Conservation (phyloP, 2,329 filamentous ascomycete genomes). For the Neofusicoccum umdonicola region DNA sequence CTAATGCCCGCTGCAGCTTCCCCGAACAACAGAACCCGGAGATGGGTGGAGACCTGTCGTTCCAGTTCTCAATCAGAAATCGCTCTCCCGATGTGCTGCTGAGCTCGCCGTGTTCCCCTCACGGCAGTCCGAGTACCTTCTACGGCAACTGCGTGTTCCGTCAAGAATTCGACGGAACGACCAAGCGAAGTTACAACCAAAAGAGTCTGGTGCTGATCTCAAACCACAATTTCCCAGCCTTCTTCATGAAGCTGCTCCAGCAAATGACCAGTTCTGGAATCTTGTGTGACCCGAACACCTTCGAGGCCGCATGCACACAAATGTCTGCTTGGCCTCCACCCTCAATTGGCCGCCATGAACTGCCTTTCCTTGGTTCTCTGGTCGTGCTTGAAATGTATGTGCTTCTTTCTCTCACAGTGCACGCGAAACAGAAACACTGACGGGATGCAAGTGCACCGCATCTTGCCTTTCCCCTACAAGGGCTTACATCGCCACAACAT, state of each 20-base stretch:
- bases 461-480: slow-evolving; percentile 40
- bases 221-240: slow-evolving; percentile 39
- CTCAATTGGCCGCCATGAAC: slow-evolving; percentile 35
- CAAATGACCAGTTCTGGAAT: slow-evolving; percentile 36
- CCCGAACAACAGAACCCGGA: slow-evolving; percentile 44
- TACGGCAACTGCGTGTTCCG: slow-evolving; percentile 41
- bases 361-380: slow-evolving; percentile 40
- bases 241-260: slow-evolving; percentile 35
- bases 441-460: slow-evolving; percentile 32
- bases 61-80: slow-evolving; percentile 42
- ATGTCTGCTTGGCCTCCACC: slow-evolving; percentile 38
- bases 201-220: slow-evolving; percentile 41
- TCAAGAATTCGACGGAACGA: slow-evolving; percentile 40
- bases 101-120: slow-evolving; percentile 36
- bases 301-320: slow-evolving; percentile 38
- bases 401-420: not conserved
- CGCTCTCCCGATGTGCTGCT: slow-evolving; percentile 57
- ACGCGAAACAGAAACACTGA: not conserved
- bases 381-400: slow-evolving; percentile 37
- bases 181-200: slow-evolving; percentile 45
- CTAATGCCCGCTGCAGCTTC: slow-evolving; percentile 29
- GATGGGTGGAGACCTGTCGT: slow-evolving; percentile 37
- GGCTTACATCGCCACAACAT: slow-evolving; percentile 27
- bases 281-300: slow-evolving; percentile 38
- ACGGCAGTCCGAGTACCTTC: slow-evolving; percentile 37